Conservation (phyloP, 2,329 filamentous ascomycete species). For the Aspergillus eucalypticola region DNA sequence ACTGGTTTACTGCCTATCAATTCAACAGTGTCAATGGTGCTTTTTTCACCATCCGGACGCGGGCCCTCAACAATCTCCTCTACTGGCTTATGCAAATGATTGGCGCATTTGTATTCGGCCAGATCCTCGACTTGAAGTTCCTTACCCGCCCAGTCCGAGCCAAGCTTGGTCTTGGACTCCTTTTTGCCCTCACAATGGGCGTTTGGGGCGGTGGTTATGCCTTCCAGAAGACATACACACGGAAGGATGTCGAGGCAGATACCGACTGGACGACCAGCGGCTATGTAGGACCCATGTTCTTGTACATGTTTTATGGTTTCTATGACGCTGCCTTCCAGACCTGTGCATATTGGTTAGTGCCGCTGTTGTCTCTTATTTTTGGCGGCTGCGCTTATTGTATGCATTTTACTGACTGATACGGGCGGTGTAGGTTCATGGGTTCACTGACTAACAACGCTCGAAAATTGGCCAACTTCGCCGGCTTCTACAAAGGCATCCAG, state of each 20-base stretch:
- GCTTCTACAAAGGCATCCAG: conserved; percentile 88
- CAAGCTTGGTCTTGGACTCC: conserved; percentile 60
- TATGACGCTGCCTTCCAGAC: conserved; percentile 92
- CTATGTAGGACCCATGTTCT: conserved; percentile 78
- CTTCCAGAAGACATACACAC: conserved; percentile 66
- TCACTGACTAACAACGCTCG: conserved; percentile 88
- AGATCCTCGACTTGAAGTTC: conserved; percentile 62
- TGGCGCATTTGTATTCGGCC: conserved; percentile 72
- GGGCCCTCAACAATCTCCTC: conserved; percentile 74
- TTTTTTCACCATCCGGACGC: conserved; percentile 72
- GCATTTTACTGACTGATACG: not conserved
- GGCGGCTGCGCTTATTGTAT: not conserved
- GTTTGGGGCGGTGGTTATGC: conserved; percentile 84
- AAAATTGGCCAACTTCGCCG: conserved; percentile 87
- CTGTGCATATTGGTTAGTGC: conserved; percentile 74
- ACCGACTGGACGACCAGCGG: conserved; percentile 67
- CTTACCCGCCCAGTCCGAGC: conserved; percentile 68
- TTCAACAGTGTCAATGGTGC: conserved; percentile 72
- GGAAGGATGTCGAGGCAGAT: conserved; percentile 39
- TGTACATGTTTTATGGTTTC: conserved; percentile 89
- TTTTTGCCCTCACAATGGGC: conserved; percentile 70
- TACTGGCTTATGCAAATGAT: conserved; percentile 80
- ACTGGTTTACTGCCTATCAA: conserved; percentile 80
- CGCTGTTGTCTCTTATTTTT: not conserved
- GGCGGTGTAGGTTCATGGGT: conserved; percentile 73